Base-by-base conservation (phyloP, 176 grass and related monocot genomes). In the Eragrostis nindensis region DNA sequence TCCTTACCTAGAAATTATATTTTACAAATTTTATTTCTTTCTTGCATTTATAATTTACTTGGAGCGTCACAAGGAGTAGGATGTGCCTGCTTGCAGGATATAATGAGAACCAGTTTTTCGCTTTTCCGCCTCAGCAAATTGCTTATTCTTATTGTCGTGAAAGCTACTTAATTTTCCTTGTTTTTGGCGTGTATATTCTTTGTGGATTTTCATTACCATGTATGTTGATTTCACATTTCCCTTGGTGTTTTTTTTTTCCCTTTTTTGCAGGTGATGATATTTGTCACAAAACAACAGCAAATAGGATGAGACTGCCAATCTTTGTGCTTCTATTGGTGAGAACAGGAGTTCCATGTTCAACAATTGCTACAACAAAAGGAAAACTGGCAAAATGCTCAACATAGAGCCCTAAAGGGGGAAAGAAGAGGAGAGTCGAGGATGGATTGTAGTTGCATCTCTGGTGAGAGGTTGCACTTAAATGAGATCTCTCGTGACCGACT, bases 311-410 rank as follows among this genome's bases (percentile, higher is more conserved):
- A 77, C 21, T 61, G 42, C 30, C 54, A 77, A 45, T 66, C 75
- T 69, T 36, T 0, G 19, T 74, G 61, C 79, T 90, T 86, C 83
- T 82, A 62, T 78, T 82, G 68, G 67, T 82, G 60, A 77, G 61
- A 82, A 66, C 78, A 79, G 67, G 83, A 68, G 79, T 86, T 79
- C 74, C 74, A 86, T 78, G 32, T 73, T 52, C 24, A 78, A 52
- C 50, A 50, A 73, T 29, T 74, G n/a, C 83, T 53, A 50, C 73
- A 78, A 46, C 52, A 82, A 86, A 77, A 56, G 22, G 48, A 77
- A 73, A 69, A 55, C 88, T 83, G 78, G 74, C 19, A 86, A 73
- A 71, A 82, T 62, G 30, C 72, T 77, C 26, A 50, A 61, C 41
- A 86, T 74, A 86, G 83, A 78, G 73, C 42, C 14, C 73, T 86